Base-by-base conservation (phyloP, 257 asterid genomes). In the Solanum sitiens region DNA sequence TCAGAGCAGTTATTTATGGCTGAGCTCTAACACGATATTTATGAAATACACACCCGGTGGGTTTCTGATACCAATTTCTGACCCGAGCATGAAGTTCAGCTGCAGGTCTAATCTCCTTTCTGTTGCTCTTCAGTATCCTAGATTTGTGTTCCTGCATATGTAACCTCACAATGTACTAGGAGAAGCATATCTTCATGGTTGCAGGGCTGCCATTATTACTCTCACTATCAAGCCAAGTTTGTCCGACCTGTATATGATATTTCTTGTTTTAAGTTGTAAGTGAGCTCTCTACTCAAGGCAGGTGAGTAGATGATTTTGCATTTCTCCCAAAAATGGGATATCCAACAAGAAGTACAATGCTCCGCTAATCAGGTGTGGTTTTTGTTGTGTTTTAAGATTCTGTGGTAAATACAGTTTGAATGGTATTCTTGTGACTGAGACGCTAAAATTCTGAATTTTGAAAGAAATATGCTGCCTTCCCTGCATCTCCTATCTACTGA, bases 1-100 rank as follows among this genome's bases (percentile, higher is more conserved):
- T 96, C 89, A 90, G 99, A 92, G 98, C 99, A 84, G 96, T 97
- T 73, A 82, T 93, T 90, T 89, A 15, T 87, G 83, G 89, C 35
- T 90, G 91, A 84, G 84, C 75, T 89, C 87, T 42, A 42, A n/a
- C 61, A 42, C 4, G 35, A 7, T 42, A n/a, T 23, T n/a, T 14
- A 42, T 77, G 61, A 40, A 77, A 63, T 42, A 76, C n/a, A 30
- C 25, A 45, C 85, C 65, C 23, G 1, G 42, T 44, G 67, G 39
- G 40, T 77, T 47, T 8, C 25, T 45, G 67, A 45, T 79, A 47
- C 67, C 9, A 44, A 77, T 77, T 77, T 77, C 87, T 84, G 4
- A 23, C 15, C 14, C 2, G 10, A 79, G 85, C 39, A 79, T 15
- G 84, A n/a, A 44, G 13, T 44, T 77, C 65, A 44, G 18, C 63